Base-by-base conservation (phyloP, 2,329 filamentous ascomycete species). In the Pezicula rhizophila region DNA sequence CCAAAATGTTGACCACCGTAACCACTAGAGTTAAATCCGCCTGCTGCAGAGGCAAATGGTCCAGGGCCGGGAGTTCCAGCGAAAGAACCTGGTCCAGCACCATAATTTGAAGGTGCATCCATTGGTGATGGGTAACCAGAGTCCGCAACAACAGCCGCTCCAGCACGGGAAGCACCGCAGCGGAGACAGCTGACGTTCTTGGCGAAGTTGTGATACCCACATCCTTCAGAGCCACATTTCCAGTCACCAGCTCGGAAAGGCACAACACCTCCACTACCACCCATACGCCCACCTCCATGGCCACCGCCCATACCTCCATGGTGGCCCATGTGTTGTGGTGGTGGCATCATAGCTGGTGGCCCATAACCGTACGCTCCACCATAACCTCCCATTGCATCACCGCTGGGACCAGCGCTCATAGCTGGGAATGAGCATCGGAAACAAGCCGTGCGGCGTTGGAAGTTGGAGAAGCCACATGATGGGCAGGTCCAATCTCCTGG, bases 401-500 rank as follows among this genome's bases (percentile, higher is more conserved):
- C 71, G 37, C 79, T 80, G 33, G 86, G 87, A 14, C 82, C 86
- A 33, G 86, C 82, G 54, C 85, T 85, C 68, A 95, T 89, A 23
- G 93, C 92, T n/a, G 93, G 92, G 82, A 95, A 99, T 1, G 91
- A 96, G 76, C 93, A 99, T 61, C 93, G 87, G 86, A 99, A 99
- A 71, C 93, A 99, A 46, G 92, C 93, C 15, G 93, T 97, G 60
- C 93, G 89, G 62, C 93, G 89, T 72, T 99, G 93, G 76, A 99
- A 99, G 78, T 99, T 99, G 63, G 90, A 96, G 74, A 99, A 99
- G 52, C 93, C 93, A 65, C 93, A 99, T 46, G 91, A 96, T 41
- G 93, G 93, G 75, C 93, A 99, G 52, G 92, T 97, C 93, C 93
- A 99, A 70, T 99, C 93, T 67, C 93, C 93, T 35, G 93, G 93